Evolutionary conservation across 306 rosid species (phyloP).

Genomic region (Inga oerstediana): DNA sequence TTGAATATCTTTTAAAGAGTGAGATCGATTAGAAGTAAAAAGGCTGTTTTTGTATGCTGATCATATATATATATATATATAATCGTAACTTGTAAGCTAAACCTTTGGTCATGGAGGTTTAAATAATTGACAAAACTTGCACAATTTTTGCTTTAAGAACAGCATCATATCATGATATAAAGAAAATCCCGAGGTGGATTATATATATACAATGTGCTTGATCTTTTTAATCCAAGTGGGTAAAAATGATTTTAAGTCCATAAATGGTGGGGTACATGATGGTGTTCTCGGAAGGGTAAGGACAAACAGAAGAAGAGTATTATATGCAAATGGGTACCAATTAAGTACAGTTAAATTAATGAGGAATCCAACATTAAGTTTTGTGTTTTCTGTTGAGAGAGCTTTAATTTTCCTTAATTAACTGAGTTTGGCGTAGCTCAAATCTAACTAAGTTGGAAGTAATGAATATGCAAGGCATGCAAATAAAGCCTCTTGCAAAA

Average conservation of each 20-base stretch:
- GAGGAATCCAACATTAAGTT: no score
- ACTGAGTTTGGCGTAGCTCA: no score
- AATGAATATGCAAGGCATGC: no score
- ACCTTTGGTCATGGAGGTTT: neutral
- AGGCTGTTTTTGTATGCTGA: neutral
- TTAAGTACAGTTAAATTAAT: neutral
- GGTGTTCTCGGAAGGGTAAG: neutral
- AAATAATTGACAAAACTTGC: neutral
- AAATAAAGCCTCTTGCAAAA: no score
- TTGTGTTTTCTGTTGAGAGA: no score
- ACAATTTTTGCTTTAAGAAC: slow-evolving; percentile 1
- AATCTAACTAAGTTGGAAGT: no score
- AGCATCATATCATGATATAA: neutral
- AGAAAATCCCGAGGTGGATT: slow-evolving; percentile 40
- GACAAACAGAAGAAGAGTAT: neutral
- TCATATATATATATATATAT: neutral
- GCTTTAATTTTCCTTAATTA: no score
- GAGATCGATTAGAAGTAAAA: neutral
- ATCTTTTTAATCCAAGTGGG: neutral
- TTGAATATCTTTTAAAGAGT: neutral
- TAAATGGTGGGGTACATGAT: slow-evolving; percentile 37
- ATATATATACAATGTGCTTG: neutral
- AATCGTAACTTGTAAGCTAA: slow-evolving; percentile 40
- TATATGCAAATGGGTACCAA: neutral
- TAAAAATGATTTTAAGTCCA: neutral